These are phyloP conservation scores for Piloderma croceum DNA, from an alignment of 768 basidiomycete species.

Conservation along the genomic window DNA sequence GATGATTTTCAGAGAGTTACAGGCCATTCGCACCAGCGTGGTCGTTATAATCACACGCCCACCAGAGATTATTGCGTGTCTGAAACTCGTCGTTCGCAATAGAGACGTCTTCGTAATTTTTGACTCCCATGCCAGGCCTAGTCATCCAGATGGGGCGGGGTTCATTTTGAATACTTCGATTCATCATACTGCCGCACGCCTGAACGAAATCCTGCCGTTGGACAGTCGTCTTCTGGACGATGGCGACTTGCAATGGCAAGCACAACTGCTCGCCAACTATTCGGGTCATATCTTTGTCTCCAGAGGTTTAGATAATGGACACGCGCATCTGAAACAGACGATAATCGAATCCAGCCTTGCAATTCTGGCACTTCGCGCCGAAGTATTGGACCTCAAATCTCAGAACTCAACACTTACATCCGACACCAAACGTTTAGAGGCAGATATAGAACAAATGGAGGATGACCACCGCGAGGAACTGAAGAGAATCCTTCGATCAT, in stretches of 20 bases:
- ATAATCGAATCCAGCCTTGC: conserved; percentile 47
- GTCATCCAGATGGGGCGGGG: conserved; percentile 55
- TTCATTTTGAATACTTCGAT: conserved; percentile 48
- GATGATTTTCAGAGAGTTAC: conserved; percentile 26
- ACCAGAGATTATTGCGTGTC: conserved; percentile 71
- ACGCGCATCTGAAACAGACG: conserved; percentile 24
- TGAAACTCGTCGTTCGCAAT: conserved; percentile 59
- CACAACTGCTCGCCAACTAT: conserved; percentile 54
- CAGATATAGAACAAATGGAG: conserved; percentile 17
- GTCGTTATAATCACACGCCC: conserved; percentile 46
- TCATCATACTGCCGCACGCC: conserved; percentile 36
- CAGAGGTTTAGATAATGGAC: conserved; percentile 15
- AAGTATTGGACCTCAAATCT: conserved; percentile 32
- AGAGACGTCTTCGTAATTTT: conserved; percentile 51
- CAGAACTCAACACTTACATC: conserved; percentile 21
- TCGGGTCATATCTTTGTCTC: conserved; percentile 53
- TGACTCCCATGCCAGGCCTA: conserved; percentile 61
- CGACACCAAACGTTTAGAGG: conserved; percentile 24
- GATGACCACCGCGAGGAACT: conserved; percentile 9
- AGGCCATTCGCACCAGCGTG: conserved; percentile 16
- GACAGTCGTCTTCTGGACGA: conserved; percentile 41
- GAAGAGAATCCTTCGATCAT: no score
- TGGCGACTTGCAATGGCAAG: conserved; percentile 53
- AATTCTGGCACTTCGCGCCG: conserved; percentile 38
- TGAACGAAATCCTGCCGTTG: conserved; percentile 43